phyloP scores from a whole-genome alignment of 441 rosid genomes.

The Biscutella laevigata region DNA sequence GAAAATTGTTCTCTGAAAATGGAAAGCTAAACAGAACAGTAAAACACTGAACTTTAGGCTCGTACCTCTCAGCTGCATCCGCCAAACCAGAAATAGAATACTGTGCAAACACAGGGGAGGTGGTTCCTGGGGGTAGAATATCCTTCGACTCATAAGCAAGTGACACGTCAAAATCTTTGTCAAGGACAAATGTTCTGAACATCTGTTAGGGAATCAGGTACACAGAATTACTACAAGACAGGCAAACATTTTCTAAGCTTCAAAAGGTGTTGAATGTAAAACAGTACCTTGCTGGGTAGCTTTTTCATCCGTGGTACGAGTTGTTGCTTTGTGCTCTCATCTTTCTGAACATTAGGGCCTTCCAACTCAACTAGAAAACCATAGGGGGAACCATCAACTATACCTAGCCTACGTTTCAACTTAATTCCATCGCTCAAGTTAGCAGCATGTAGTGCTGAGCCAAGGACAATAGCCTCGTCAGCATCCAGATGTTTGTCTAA shows the following conservation, averaged over 20 bases:
- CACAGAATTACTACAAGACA: conserved; percentile 17
- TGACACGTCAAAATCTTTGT: conserved; percentile 82
- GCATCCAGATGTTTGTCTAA: conserved; percentile 96
- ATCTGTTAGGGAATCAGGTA: conserved; percentile 42
- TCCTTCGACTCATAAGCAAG: conserved; percentile 72
- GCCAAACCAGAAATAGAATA: conserved; percentile 75
- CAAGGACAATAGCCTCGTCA: conserved; percentile 95
- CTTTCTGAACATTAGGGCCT: conserved; percentile 62
- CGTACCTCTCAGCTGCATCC: conserved; percentile 78
- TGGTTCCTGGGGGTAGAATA: conserved; percentile 65
- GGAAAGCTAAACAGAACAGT: conserved; percentile 15
- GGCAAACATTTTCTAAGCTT: neutral
- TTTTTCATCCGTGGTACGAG: conserved; percentile 90
- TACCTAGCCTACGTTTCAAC: conserved; percentile 86
- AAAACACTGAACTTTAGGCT: neutral
- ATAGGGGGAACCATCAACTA: conserved; percentile 89
- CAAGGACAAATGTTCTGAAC: conserved; percentile 69
- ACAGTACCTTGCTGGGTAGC: conserved; percentile 82
- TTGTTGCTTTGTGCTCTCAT: conserved; percentile 59
- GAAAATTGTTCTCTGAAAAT: neutral
- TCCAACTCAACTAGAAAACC: conserved; percentile 63
- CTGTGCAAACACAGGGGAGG: conserved; percentile 64
- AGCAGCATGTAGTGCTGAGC: conserved; percentile 83
- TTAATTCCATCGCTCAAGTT: conserved; percentile 97
- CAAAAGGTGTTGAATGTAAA: conserved; percentile 11